Base-by-base conservation (phyloP, 2,329 filamentous ascomycete genomes). In the Cyclaneusma minus region DNA sequence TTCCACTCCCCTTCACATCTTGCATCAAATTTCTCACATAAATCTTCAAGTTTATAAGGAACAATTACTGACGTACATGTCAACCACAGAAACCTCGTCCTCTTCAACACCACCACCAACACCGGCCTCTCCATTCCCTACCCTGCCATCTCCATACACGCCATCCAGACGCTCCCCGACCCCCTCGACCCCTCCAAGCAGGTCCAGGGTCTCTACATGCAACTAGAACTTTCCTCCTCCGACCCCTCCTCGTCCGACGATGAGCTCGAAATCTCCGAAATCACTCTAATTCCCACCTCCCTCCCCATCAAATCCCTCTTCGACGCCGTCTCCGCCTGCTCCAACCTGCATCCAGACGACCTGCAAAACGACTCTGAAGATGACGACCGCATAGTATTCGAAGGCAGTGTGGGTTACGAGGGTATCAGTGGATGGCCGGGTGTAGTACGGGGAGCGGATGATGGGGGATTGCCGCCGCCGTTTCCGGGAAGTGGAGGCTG, bases 401-500 rank as follows among this genome's bases (percentile, higher is more conserved):
- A 73, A 39, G 58, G 58, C 4, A 45, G 25, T 21, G 38, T 48
- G 6, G 62, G 62, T 13, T 54, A 61, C 22, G 61, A 66, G 35
- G 58, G 58, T 0, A 49, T 73, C 3, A 66, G 70, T 17, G 69
- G 67, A 1, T 57, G 68, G 39, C 55, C 58, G 0, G 68, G 68
- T 7, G 66, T 71, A 5, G 49, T 67, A 27, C 52, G 50, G 20
- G 64, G 63, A 10, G 49, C 51, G 8, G 39, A 40, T 5, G 51
- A 56, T 29, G 64, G 64, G 1, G 63, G 60, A 2, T 43, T 76
- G 13, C 71, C 71, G n/a, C 69, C 70, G 2, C 66, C 72, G 0
- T 67, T 79, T 49, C 76, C 79, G 0, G 78, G 79, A 2, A 81
- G 77, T 25, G 68, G 68, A 0, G 79, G 79, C 0, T 87, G 80